Percentiles rank a stretch among this genome's conserved stretches.
Evolutionary conservation across 768 basidiomycete species (phyloP).

Genomic region (Termitomyces sp.): DNA sequence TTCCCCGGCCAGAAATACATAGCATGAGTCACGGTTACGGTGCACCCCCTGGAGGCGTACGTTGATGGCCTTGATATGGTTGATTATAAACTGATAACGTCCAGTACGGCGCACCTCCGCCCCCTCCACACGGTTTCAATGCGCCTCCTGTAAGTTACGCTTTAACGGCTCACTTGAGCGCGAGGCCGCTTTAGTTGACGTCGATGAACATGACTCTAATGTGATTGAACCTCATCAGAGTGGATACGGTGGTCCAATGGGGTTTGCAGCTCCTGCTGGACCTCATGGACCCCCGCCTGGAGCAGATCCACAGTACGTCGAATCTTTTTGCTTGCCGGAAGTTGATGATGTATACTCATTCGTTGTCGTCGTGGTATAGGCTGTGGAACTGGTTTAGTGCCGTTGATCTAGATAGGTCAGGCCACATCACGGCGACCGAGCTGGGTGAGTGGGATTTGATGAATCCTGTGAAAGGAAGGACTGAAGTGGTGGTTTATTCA

Average conservation of each 20-base stretch:
- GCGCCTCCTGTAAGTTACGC: conserved; percentile 4
- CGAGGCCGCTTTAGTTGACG: not conserved
- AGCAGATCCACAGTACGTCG: conserved; percentile 69
- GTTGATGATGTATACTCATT: not conserved
- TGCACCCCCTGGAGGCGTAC: not conserved
- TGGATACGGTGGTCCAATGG: conserved; percentile 28
- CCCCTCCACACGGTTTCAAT: conserved; percentile 18
- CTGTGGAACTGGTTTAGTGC: conserved; percentile 69
- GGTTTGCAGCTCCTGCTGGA: conserved; percentile 29
- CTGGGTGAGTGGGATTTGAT: conserved; percentile 45
- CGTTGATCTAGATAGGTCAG: conserved; percentile 69
- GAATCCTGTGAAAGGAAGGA: not conserved
- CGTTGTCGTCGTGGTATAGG: conserved; percentile 27
- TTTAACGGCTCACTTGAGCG: not conserved
- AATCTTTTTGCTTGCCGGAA: not conserved
- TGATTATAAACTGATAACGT: not conserved
- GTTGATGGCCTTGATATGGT: not conserved
- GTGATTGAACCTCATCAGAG: conserved; percentile 17
- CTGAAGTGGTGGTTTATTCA: conserved; percentile 14
- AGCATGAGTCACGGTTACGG: conserved; percentile 2
- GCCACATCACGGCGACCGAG: conserved; percentile 57
- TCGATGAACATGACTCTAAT: not conserved
- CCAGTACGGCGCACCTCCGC: conserved; percentile 17
- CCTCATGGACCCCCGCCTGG: conserved; percentile 50
- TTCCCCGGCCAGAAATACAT: not conserved